A percentile compares a stretch with the other conserved stretches of the same genome.
These are phyloP conservation scores for thale cress (Arabidopsis thaliana) DNA, from an alignment of 345 rosid species.

Conservation along the genomic window TAIR10.1 NC_003071.7:8469501-8470000, in stretches of 20 bases:
- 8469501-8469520: too few relatives aligned
- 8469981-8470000: conserved; percentile 16
- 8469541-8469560: too few relatives aligned
- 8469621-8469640: too few relatives aligned
- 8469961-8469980: background rate
- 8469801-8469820: background rate
- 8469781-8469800: background rate
- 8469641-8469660: too few relatives aligned
- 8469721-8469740: background rate
- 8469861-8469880: background rate
- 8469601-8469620: too few relatives aligned
- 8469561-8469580: too few relatives aligned
- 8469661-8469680: too few relatives aligned
- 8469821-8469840: background rate
- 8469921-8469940: background rate
- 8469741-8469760: too few relatives aligned
- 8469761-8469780: background rate
- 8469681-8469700: background rate
- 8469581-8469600: too few relatives aligned
- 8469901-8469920: background rate
- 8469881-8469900: background rate
- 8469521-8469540: too few relatives aligned
- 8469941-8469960: background rate
- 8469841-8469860: background rate
- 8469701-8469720: background rate